These are phyloP conservation scores for Phylloporus arenicola DNA, from an alignment of 768 basidiomycete genomes.

Conservation along the genomic window DNA sequence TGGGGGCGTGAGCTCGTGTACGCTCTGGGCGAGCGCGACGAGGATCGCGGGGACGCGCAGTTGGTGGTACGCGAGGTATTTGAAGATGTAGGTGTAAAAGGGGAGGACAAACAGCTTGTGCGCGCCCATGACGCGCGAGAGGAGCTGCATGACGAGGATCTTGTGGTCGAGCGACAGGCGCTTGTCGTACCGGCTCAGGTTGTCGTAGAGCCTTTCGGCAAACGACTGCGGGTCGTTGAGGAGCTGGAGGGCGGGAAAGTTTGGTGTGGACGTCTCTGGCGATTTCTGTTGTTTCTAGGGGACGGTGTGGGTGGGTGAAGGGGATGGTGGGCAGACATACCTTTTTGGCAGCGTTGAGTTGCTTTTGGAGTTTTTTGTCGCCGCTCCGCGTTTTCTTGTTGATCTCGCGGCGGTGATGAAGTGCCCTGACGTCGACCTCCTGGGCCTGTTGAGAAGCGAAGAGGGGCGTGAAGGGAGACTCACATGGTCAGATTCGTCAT, in stretches of 20 bases:
- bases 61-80: constrained; percentile 89
- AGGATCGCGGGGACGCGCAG: constrained; percentile 90
- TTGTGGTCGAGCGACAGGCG: constrained; percentile 97
- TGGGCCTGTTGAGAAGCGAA: constrained; percentile 22
- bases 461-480: not conserved
- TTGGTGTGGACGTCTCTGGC: constrained; percentile 38
- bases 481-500: constrained; percentile 58
- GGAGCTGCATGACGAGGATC: constrained; percentile 93
- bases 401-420: constrained; percentile 84
- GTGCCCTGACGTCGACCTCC: constrained; percentile 61
- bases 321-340: constrained; percentile 31
- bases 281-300: constrained; percentile 33
- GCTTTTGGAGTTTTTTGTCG: constrained; percentile 74
- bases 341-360: constrained; percentile 70
- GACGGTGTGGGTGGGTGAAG: constrained; percentile 22
- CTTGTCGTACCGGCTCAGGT: constrained; percentile 80
- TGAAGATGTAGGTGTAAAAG: constrained; percentile 95
- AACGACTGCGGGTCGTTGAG: constrained; percentile 95
- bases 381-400: constrained; percentile 88
- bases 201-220: constrained; percentile 87
- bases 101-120: constrained; percentile 92
- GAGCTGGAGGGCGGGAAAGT: constrained; percentile 90
- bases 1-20: constrained; percentile 92
- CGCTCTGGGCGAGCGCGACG: constrained; percentile 88
- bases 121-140: constrained; percentile 86